Evolutionary conservation across 2,329 filamentous ascomycete genomes (phyloP).

Genomic region (Xylariaceae sp.): DNA sequence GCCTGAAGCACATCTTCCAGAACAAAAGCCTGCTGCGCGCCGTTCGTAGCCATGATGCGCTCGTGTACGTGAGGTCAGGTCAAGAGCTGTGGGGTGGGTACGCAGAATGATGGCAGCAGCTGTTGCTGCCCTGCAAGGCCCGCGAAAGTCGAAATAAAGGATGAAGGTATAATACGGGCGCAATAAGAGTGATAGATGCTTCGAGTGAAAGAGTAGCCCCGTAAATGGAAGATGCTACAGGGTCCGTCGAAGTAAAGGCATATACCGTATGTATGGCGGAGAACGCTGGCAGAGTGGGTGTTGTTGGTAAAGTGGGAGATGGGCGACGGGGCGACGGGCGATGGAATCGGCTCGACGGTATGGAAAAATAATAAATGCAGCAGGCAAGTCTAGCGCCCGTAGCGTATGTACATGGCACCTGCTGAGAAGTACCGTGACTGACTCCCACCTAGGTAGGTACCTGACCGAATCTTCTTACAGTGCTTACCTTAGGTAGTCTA

Average conservation of each 20-base stretch:
- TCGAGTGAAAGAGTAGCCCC: not conserved
- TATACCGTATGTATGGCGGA: not conserved
- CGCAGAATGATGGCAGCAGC: slow-evolving; percentile 22
- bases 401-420: not conserved
- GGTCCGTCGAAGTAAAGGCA: slow-evolving; percentile 6
- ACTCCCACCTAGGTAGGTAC: no score
- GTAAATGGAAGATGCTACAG: slow-evolving; percentile 10
- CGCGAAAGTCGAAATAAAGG: slow-evolving; percentile 3
- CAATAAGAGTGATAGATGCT: not conserved
- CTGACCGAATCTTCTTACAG: no score
- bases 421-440: no score
- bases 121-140: slow-evolving; percentile 18
- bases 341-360: slow-evolving; percentile 17
- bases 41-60: slow-evolving; percentile 59
- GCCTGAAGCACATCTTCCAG: slow-evolving; percentile 73
- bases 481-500: no score
- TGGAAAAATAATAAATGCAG: slow-evolving; percentile 16
- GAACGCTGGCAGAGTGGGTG: not conserved
- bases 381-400: slow-evolving; percentile 6
- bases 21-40: slow-evolving; percentile 65
- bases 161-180: slow-evolving; percentile 2
- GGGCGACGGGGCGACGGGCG: slow-evolving; percentile 12
- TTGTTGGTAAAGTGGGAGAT: not conserved
- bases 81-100: slow-evolving; percentile 25
- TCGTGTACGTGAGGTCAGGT: slow-evolving; percentile 23